phyloP scores from a whole-genome alignment of 345 rosid genomes.

The Eutrema japonicum region DNA sequence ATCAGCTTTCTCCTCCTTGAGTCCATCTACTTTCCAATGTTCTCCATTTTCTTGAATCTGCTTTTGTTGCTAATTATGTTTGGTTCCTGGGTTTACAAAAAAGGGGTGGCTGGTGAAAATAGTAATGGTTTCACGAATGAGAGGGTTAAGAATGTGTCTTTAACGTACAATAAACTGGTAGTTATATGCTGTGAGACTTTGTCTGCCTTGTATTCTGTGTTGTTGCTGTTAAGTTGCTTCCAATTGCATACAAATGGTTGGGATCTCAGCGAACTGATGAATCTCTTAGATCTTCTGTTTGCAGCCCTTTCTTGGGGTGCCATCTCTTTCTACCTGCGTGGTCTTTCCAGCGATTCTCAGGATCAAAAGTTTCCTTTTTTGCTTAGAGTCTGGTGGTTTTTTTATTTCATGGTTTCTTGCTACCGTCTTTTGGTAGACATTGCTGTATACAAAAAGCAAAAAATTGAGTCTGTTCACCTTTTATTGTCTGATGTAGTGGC shows the following conservation, averaged over 20 bases:
- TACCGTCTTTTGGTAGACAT: constrained; percentile 61
- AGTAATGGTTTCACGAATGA: constrained; percentile 34
- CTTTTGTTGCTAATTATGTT: constrained; percentile 50
- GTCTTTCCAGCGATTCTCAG: constrained; percentile 39
- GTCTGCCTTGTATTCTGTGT: constrained; percentile 50
- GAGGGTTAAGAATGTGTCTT: constrained; percentile 38
- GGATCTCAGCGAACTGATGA: constrained; percentile 45
- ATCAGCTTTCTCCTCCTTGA: constrained; percentile 40
- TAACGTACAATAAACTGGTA: constrained; percentile 50
- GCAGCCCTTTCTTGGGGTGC: constrained; percentile 71
- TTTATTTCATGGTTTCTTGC: constrained; percentile 60
- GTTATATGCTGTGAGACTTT: constrained; percentile 57
- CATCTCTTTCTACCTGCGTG: constrained; percentile 47
- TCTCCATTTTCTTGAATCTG: constrained; percentile 55
- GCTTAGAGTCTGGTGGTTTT: constrained; percentile 81
- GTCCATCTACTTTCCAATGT: constrained; percentile 50
- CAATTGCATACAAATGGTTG: constrained; percentile 61
- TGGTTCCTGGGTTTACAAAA: constrained; percentile 45
- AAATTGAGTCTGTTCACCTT: constrained; percentile 37
- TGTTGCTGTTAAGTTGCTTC: constrained; percentile 60
- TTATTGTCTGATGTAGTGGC: constrained; percentile 57
- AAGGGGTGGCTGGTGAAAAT: constrained; percentile 27
- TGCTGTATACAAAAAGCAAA: constrained; percentile 47
- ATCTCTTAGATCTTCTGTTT: constrained; percentile 57
- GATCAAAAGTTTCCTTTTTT: constrained; percentile 50